A percentile compares a stretch with the other conserved stretches of the same genome.
Evolutionary conservation across 768 basidiomycete genomes (phyloP).

Genomic region (Lentinula boryana): DNA sequence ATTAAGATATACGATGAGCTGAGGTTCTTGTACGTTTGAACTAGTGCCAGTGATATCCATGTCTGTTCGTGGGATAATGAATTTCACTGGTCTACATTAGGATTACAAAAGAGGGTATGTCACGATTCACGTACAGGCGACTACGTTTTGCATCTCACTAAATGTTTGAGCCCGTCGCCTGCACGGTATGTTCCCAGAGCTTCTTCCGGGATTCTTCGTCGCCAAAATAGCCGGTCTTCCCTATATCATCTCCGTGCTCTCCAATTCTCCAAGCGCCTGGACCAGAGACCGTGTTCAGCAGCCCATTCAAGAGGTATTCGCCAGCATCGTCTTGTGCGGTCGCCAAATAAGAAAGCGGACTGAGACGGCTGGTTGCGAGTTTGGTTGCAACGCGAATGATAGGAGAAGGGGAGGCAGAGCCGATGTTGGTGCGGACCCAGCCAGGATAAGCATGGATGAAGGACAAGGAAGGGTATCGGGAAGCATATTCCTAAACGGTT

Average conservation of each 20-base stretch:
- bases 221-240: constrained; percentile 25
- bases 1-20: no score
- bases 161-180: constrained; percentile 6
- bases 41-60: no score
- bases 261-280: constrained; percentile 18
- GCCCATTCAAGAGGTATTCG: background rate
- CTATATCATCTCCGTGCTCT: constrained; percentile 25
- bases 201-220: constrained; percentile 30
- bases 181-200: constrained; percentile 30
- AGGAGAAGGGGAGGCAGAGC: background rate
- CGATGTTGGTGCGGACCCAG: background rate
- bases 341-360: background rate
- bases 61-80: no score
- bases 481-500: background rate
- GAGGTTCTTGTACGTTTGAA: no score
- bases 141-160: background rate
- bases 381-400: background rate
- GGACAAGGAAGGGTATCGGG: background rate
- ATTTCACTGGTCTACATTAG: no score
- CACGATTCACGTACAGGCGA: background rate
- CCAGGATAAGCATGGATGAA: constrained; percentile 5
- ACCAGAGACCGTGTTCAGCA: background rate
- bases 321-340: background rate
- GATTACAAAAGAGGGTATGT: no score
- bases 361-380: background rate